phyloP scores from a whole-genome alignment of 495 filamentous ascomycete species.

The Neurospora intermedia region DNA sequence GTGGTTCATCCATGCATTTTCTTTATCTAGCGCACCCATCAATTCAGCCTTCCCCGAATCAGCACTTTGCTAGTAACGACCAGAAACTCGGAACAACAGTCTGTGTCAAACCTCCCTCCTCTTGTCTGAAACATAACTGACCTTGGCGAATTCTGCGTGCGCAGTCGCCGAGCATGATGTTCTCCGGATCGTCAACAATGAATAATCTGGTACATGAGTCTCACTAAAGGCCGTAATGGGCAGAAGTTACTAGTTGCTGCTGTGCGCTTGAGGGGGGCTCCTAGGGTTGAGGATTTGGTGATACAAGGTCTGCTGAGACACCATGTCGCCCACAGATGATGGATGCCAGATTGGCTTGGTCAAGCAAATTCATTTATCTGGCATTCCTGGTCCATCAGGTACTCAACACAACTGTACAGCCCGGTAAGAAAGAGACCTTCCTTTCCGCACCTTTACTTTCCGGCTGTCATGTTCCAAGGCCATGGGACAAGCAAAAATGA shows the following conservation, averaged over 20 bases:
- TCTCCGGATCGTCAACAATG: background rate
- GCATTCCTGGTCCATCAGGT: background rate
- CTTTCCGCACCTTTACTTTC: background rate
- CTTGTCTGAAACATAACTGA: background rate
- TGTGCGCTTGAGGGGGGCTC: background rate
- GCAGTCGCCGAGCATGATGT: background rate
- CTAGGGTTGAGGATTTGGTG: slow-evolving; percentile 4
- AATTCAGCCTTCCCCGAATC: background rate
- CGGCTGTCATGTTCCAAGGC: background rate
- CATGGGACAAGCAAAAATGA: background rate
- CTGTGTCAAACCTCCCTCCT: background rate
- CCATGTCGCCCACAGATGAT: slow-evolving; percentile 14
- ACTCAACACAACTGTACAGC: background rate
- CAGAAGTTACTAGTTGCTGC: background rate
- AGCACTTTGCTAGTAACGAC: background rate
- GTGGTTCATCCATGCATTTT: background rate
- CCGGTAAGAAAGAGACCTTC: background rate
- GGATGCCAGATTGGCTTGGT: slow-evolving; percentile 5
- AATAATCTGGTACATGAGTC: background rate
- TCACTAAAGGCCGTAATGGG: background rate
- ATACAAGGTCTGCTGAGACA: slow-evolving; percentile 13
- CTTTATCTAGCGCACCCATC: background rate
- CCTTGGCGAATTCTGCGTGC: background rate
- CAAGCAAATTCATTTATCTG: slow-evolving; percentile 4
- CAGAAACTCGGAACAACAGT: background rate